phyloP scores from a whole-genome alignment of 2,329 filamentous ascomycete species.

The Zasmidium citrigriseum region DNA sequence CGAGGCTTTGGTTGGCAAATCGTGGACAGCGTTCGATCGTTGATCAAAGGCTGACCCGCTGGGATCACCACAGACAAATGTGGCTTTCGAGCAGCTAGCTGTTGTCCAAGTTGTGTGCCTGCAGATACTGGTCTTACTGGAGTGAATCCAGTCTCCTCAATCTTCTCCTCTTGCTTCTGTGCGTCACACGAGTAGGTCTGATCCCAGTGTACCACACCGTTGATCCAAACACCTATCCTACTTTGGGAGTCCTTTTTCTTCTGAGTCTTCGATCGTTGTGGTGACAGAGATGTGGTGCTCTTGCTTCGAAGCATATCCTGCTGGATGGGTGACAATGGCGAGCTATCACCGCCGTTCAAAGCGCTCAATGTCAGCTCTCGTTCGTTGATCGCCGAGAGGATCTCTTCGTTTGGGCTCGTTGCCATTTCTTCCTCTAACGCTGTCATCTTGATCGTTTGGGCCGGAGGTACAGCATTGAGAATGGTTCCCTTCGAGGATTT shows the following conservation, averaged over 20 bases:
- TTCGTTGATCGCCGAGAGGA: conserved; percentile 37
- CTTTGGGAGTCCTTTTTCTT: conserved; percentile 32
- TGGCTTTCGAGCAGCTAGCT: conserved; percentile 12
- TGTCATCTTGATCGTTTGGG: conserved; percentile 31
- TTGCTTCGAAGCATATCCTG: conserved; percentile 10
- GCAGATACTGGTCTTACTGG: conserved; percentile 13
- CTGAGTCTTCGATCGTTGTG: conserved; percentile 19
- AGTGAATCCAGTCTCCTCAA: conserved; percentile 19
- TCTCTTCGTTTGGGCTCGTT: conserved; percentile 42
- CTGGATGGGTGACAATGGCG: conserved; percentile 25
- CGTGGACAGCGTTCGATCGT: conserved; percentile 10
- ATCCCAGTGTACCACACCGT: conserved; percentile 47
- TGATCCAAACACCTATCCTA: conserved; percentile 46
- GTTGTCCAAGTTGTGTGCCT: background rate
- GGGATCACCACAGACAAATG: conserved; percentile 28
- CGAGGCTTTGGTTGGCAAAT: conserved; percentile 16
- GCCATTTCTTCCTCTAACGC: conserved; percentile 40
- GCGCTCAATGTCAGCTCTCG: conserved; percentile 12
- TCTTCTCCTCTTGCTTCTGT: conserved; percentile 12
- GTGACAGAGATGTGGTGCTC: conserved; percentile 8
- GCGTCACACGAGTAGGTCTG: conserved; percentile 12
- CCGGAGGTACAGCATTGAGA: conserved; percentile 35
- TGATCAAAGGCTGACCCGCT: conserved; percentile 5
- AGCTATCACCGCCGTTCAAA: conserved; percentile 22
- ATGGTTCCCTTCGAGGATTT: conserved; percentile 33